Conservation (phyloP, 305 asterid species). For the Solanum hybrid region DNA sequence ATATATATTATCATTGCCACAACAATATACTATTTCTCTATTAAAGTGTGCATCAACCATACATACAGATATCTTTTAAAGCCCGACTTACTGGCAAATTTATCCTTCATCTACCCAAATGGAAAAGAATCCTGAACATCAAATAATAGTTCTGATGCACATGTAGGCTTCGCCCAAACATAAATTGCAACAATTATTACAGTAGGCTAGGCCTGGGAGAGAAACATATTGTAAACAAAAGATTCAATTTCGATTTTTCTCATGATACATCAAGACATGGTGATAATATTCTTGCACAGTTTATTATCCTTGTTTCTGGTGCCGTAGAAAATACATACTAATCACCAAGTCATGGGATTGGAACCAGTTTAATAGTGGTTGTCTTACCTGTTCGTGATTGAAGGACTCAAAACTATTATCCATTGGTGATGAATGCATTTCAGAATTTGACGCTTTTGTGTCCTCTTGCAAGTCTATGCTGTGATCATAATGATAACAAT, state of each 20-base stretch:
- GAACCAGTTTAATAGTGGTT: neutral
- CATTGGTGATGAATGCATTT: conserved; percentile 24
- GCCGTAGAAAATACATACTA: neutral
- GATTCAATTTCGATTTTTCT: neutral
- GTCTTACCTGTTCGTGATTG: neutral
- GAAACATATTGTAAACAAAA: neutral
- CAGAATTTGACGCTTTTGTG: conserved; percentile 23
- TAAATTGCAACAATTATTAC: neutral
- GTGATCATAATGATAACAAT: conserved; percentile 18
- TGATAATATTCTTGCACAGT: neutral
- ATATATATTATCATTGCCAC: neutral
- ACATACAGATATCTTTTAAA: neutral
- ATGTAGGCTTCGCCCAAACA: neutral
- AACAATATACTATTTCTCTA: neutral
- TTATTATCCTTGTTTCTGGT: neutral
- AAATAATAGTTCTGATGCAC: neutral
- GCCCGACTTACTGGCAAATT: neutral
- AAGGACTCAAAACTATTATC: conserved; percentile 19
- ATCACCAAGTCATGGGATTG: neutral
- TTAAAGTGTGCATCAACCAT: neutral
- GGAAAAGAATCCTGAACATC: neutral
- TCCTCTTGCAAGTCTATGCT: conserved; percentile 51
- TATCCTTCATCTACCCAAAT: neutral
- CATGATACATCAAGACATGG: neutral
- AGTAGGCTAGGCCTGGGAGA: neutral